These are phyloP conservation scores for Sanguinoderma infundibulare DNA, from an alignment of 1,284 basidiomycete species.

Conservation along the genomic window DNA sequence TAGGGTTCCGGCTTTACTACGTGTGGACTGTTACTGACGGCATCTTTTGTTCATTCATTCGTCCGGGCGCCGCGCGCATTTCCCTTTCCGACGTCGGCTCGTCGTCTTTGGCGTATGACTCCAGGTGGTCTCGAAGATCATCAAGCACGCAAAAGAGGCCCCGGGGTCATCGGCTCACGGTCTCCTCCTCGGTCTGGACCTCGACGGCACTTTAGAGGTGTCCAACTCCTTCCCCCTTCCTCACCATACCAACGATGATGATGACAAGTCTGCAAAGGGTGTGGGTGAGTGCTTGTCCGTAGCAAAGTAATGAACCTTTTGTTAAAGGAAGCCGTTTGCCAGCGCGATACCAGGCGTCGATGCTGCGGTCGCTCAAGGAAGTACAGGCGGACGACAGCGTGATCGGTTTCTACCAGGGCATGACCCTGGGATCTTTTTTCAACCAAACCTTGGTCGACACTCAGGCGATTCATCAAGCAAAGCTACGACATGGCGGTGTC, in stretches of 20 bases:
- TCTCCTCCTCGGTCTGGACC: conserved; percentile 88
- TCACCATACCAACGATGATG: conserved; percentile 69
- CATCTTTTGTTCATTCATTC: not conserved
- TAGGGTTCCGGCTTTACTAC: conserved; percentile 7
- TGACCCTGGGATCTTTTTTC: conserved; percentile 90
- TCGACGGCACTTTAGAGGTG: conserved; percentile 90
- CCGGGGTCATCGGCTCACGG: conserved; percentile 76
- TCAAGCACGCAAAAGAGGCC: conserved; percentile 83
- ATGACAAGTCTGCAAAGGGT: conserved; percentile 77
- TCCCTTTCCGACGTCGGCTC: not conserved
- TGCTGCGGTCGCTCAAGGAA: conserved; percentile 88
- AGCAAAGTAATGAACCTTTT: not conserved
- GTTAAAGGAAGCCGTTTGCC: conserved; percentile 8
- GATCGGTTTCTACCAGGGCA: conserved; percentile 96
- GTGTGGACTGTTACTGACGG: not conserved
- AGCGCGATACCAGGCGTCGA: conserved; percentile 85
- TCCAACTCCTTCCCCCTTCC: conserved; percentile 94
- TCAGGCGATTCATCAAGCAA: conserved; percentile 83
- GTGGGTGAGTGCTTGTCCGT: conserved; percentile 52
- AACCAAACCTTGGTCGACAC: conserved; percentile 90
- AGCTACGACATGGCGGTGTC: conserved; percentile 84
- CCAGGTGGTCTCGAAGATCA: conserved; percentile 91
- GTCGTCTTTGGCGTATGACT: not conserved
- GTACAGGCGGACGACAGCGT: conserved; percentile 95
- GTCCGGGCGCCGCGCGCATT: not conserved